A percentile compares a stretch with the other conserved stretches of the same genome.
These are phyloP conservation scores for Phytophthora pluvialis DNA, from an alignment of 352 stramenopile species.

Conservation along the genomic window DNA sequence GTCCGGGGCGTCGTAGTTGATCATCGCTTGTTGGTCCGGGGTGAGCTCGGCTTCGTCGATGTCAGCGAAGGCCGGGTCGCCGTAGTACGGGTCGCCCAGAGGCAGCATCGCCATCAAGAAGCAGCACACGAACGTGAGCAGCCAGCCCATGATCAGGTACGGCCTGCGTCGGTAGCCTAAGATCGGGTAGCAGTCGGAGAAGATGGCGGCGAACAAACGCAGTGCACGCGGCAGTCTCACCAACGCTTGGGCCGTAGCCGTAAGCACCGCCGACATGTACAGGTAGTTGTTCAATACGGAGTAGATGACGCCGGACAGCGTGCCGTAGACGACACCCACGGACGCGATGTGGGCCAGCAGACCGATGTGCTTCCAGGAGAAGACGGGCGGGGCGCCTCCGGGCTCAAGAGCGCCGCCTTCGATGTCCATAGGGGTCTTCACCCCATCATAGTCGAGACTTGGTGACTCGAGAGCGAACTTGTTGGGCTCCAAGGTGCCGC, in stretches of 20 bases:
- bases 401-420: slow-evolving; percentile 46
- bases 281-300: slow-evolving; percentile 68
- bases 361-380: slow-evolving; percentile 47
- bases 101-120: slow-evolving; percentile 56
- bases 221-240: slow-evolving; percentile 51
- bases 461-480: slow-evolving; percentile 23
- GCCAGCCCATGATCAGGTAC: slow-evolving; percentile 81
- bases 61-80: slow-evolving; percentile 29
- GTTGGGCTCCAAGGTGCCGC: slow-evolving; percentile 1
- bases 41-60: slow-evolving; percentile 43
- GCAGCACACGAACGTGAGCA: slow-evolving; percentile 44
- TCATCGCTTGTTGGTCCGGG: slow-evolving; percentile 31
- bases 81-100: slow-evolving; percentile 58
- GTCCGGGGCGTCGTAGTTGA: slow-evolving; percentile 51
- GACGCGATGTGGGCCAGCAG: slow-evolving; percentile 53
- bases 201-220: slow-evolving; percentile 64
- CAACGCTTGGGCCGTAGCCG: slow-evolving; percentile 52
- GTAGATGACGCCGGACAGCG: slow-evolving; percentile 47
- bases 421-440: slow-evolving; percentile 34
- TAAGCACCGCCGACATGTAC: slow-evolving; percentile 58
- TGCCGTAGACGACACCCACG: slow-evolving; percentile 55
- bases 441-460: slow-evolving; percentile 23
- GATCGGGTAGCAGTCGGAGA: slow-evolving; percentile 85
- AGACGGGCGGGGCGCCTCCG: slow-evolving; percentile 46
- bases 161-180: slow-evolving; percentile 77